A percentile compares a stretch with the other conserved stretches of the same genome.
phyloP scores from a whole-genome alignment of 1,139 yeast species.

The Geotrichum siamense region DNA sequence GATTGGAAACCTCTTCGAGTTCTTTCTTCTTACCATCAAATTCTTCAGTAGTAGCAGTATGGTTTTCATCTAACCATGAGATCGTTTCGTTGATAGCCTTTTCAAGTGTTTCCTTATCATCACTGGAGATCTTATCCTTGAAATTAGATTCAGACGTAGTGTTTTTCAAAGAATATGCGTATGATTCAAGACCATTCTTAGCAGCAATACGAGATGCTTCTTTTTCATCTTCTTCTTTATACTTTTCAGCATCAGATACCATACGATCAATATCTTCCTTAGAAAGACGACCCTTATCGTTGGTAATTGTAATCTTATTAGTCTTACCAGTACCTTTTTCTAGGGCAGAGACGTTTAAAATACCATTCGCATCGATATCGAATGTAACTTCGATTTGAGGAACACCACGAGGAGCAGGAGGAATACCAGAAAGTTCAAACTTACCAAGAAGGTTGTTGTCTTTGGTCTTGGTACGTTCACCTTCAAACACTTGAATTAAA shows the following conservation, averaged over 20 bases:
- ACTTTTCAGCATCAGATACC: too few relatives aligned
- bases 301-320: too few relatives aligned
- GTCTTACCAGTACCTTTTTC: too few relatives aligned
- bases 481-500: conserved; percentile 86
- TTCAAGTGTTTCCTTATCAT: conserved; percentile 70
- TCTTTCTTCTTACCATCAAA: conserved; percentile 95
- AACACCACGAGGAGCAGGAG: too few relatives aligned
- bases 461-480: conserved; percentile 90
- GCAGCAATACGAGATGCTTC: conserved; percentile 68
- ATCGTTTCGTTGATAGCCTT: conserved; percentile 81
- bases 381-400: too few relatives aligned
- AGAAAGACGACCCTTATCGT: too few relatives aligned
- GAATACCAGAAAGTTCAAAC: too few relatives aligned
- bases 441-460: conserved; percentile 90
- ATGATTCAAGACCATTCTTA: conserved; percentile 88
- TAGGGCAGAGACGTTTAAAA: too few relatives aligned
- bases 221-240: conserved; percentile 79
- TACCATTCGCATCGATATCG: too few relatives aligned
- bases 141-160: conserved; percentile 70
- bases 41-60: too few relatives aligned
- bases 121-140: conserved; percentile 74
- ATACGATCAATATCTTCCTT: too few relatives aligned
- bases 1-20: conserved; percentile 87
- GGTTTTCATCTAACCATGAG: too few relatives aligned
- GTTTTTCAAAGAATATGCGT: conserved; percentile 84